Conservation (phyloP, 1,284 basidiomycete genomes). For the Ustilago crameri region DNA sequence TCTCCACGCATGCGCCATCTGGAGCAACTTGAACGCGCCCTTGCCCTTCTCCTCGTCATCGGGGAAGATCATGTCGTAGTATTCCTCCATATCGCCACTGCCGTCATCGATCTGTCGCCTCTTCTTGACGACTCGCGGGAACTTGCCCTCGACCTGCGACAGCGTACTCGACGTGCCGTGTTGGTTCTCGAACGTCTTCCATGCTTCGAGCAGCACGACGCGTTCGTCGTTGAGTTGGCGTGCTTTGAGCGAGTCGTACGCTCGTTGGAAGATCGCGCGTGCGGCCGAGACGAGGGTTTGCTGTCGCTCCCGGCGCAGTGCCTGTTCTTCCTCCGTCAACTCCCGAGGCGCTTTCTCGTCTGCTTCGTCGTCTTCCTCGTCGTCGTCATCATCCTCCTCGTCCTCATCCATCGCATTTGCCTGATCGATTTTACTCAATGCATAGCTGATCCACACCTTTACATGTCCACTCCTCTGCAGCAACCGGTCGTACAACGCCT, state of each 20-base stretch:
- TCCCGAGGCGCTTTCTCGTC: conserved; percentile 60
- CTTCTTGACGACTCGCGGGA: conserved; percentile 88
- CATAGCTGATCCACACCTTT: conserved; percentile 73
- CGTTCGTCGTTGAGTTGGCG: conserved; percentile 90
- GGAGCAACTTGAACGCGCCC: conserved; percentile 62
- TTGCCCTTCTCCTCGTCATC: conserved; percentile 64
- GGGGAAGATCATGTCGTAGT: conserved; percentile 67
- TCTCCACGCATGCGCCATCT: conserved; percentile 63
- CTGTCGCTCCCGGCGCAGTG: conserved; percentile 69
- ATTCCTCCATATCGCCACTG: conserved; percentile 62
- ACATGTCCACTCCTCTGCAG: conserved; percentile 89
- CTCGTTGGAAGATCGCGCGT: conserved; percentile 82
- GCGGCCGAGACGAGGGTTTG: conserved; percentile 77
- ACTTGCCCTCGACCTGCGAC: conserved; percentile 83
- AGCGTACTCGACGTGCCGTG: conserved; percentile 74
- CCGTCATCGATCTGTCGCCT: conserved; percentile 44
- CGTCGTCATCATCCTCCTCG: conserved; percentile 75
- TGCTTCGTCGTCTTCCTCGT: conserved; percentile 70
- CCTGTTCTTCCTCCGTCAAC: conserved; percentile 40
- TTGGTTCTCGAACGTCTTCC: conserved; percentile 88
- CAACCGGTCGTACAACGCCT: conserved; percentile 89
- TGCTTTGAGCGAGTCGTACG: conserved; percentile 83
- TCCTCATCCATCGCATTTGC: conserved; percentile 79
- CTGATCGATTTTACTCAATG: conserved; percentile 70
- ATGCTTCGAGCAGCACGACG: conserved; percentile 86